Conservation (phyloP, 2,329 filamentous ascomycete genomes). For the Phialemoniopsis sp. region DNA sequence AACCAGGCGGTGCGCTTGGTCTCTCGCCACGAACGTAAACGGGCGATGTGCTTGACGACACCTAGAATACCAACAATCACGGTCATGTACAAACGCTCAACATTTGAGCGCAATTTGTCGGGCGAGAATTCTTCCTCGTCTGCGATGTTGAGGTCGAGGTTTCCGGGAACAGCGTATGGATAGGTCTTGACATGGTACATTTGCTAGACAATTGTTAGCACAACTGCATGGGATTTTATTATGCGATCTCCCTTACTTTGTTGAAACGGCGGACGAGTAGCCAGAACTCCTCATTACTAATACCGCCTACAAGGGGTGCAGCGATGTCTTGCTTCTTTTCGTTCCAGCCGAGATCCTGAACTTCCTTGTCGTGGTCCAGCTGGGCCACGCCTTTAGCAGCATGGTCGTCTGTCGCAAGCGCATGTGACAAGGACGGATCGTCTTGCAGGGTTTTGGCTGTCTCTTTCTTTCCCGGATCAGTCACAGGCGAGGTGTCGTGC, state of each 20-base stretch:
- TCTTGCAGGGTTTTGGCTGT: slow-evolving; percentile 3
- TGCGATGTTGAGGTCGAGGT: slow-evolving; percentile 74
- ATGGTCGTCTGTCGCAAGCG: slow-evolving; percentile 34
- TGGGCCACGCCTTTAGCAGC: slow-evolving; percentile 42
- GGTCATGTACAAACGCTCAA: slow-evolving; percentile 80
- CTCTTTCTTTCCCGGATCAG: slow-evolving; percentile 15
- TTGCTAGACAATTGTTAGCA: slow-evolving; percentile 30
- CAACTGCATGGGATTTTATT: slow-evolving; percentile 2
- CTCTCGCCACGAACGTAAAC: slow-evolving; percentile 78
- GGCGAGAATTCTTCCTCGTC: slow-evolving; percentile 83
- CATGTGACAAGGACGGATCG: slow-evolving; percentile 26
- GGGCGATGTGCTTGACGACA: slow-evolving; percentile 68
- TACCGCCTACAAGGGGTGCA: slow-evolving; percentile 59
- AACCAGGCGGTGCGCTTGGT: slow-evolving; percentile 63
- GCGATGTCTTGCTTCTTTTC: slow-evolving; percentile 51
- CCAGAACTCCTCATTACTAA: slow-evolving; percentile 72
- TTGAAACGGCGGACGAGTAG: slow-evolving; percentile 69
- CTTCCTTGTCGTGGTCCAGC: slow-evolving; percentile 47
- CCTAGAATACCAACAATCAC: slow-evolving; percentile 64
- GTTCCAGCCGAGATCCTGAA: slow-evolving; percentile 68
- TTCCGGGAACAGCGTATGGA: slow-evolving; percentile 53
- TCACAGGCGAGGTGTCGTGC: slow-evolving; percentile 20
- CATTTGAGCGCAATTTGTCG: slow-evolving; percentile 72
- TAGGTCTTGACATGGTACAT: slow-evolving; percentile 66
- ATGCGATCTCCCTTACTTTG: slow-evolving; percentile 42